Conservation (phyloP, 2,329 filamentous ascomycete genomes). For the Chaetothyriales sp. region DNA sequence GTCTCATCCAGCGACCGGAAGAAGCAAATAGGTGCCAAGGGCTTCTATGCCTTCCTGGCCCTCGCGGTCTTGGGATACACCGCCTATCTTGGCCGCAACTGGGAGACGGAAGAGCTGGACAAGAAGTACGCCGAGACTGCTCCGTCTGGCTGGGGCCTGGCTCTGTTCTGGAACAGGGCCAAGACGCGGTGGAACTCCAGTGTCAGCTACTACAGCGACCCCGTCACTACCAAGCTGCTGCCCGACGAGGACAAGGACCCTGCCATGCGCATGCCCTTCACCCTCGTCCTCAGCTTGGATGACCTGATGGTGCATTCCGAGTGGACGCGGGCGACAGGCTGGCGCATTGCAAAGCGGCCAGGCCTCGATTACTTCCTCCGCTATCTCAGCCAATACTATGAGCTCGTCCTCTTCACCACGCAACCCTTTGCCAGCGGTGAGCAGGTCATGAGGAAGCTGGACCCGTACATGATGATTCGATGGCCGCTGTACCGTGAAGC, state of each 20-base stretch:
- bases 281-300: conserved; percentile 80
- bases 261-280: conserved; percentile 72
- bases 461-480: conserved; percentile 88
- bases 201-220: conserved; percentile 88
- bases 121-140: conserved; percentile 50
- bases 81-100: conserved; percentile 73
- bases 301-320: conserved; percentile 90
- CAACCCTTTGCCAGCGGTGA: conserved; percentile 75
- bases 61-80: conserved; percentile 44
- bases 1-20: conserved; percentile 80
- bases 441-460: conserved; percentile 79
- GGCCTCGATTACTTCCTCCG: conserved; percentile 94
- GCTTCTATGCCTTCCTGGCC: conserved; percentile 52
- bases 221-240: conserved; percentile 83
- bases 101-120: conserved; percentile 64
- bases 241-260: conserved; percentile 54
- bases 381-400: conserved; percentile 95
- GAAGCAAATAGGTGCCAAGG: conserved; percentile 61
- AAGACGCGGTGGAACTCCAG: conserved; percentile 61
- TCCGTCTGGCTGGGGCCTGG: conserved; percentile 64
- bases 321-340: conserved; percentile 87
- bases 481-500: conserved; percentile 93
- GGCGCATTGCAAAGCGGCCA: conserved; percentile 87
- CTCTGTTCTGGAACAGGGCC: conserved; percentile 67
- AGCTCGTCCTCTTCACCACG: conserved; percentile 88